Evolutionary conservation across 2,329 filamentous ascomycete species (phyloP), one percentile per base, ranked within the genome.

Genomic region (Trichoderma sp.): DNA sequence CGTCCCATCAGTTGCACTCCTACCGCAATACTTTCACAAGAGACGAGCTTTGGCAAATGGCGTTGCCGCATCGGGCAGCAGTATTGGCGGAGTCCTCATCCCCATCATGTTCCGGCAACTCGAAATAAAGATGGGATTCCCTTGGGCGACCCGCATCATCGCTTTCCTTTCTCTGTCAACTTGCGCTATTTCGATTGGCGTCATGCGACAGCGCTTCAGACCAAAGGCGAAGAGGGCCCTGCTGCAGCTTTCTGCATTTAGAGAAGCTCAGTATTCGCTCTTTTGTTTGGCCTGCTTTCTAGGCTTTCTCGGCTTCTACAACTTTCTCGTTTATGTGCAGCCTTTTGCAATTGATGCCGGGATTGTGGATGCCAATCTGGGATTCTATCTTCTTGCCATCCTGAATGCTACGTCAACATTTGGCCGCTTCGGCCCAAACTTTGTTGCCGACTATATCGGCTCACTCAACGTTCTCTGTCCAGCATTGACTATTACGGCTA

Each of bases 381-480:
- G 77, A 0, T 82, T 82, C 71, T 83, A 84, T 71, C 73, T 83
- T 5, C 77, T 81, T 0, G 76, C 84, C 5, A 81, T 85, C 61
- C 78, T 85, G 59, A 85, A 85, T 72, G 83, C 80, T 3, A 79
- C 81, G 0, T 83, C 82, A 0, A 76, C 83, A 3, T 77, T 83
- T 18, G 84, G 84, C 0, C 80, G 84, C 10, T 74, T 84, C 1
- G 71, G 83, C 1, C 83, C 82, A 3, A 81, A 79, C 66, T 72
- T 73, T 7, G 54, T 81, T 0, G 75, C 77, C 1, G 81, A 81
- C 70, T 14, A 70, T 4, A 74, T 77, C n/a, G 81, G 80, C 2
- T 74, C 76, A 2, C 71, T 81, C 46, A 81, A 82, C 65, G 76
- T 79, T 34, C 76, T 79, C n/a, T 65, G 73, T 8, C 72, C 74